Evolutionary conservation across 2,329 filamentous ascomycete genomes (phyloP).

Genomic region (Cryphonectria parasitica): DNA sequence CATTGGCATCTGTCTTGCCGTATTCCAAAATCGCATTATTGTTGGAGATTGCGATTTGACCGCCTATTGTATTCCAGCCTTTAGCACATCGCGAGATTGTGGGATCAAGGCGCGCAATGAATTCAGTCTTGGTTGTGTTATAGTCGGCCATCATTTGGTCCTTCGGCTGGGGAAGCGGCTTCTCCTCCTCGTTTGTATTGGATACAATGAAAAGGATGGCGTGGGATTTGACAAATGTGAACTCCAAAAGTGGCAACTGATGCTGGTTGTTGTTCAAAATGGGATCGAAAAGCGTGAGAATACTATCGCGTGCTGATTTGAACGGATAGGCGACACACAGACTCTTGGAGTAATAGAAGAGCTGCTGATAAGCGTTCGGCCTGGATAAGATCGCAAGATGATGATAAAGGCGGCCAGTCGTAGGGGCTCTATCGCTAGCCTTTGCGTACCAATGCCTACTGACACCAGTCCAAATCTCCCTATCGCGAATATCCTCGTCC

Average conservation of each 20-base stretch:
- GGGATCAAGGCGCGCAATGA: constrained; percentile 56
- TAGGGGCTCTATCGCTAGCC: constrained; percentile 76
- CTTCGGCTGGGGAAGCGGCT: constrained; percentile 34
- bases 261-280: constrained; percentile 43
- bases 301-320: constrained; percentile 61
- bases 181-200: constrained; percentile 24
- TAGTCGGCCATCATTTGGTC: constrained; percentile 32
- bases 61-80: constrained; percentile 57
- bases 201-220: constrained; percentile 59
- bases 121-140: constrained; percentile 41
- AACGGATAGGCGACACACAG: constrained; percentile 72
- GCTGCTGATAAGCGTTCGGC: constrained; percentile 69
- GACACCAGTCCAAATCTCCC: constrained; percentile 82
- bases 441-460: constrained; percentile 84
- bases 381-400: constrained; percentile 81
- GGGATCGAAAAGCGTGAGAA: constrained; percentile 52
- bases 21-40: constrained; percentile 60
- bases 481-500: constrained; percentile 73
- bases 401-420: constrained; percentile 81
- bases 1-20: constrained; percentile 40
- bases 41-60: constrained; percentile 61
- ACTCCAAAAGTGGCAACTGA: constrained; percentile 53
- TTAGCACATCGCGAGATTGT: constrained; percentile 58
- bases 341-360: constrained; percentile 74
- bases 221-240: constrained; percentile 65